phyloP scores from a whole-genome alignment of 2,329 filamentous ascomycete genomes.

The Pseudocercospora vitis region DNA sequence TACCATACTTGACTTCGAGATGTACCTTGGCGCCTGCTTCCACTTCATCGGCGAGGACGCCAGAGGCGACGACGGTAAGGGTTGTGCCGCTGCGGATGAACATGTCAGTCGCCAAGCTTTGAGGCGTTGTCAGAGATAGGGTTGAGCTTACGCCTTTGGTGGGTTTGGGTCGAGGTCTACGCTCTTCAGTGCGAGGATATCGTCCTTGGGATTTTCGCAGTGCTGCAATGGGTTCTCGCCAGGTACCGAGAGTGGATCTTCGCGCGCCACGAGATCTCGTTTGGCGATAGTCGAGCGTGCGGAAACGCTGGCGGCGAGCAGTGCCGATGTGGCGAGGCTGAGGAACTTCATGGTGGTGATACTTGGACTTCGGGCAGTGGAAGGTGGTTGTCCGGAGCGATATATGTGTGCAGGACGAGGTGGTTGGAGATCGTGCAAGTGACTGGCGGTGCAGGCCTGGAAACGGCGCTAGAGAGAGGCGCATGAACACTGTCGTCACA shows the following conservation, averaged over 20 bases:
- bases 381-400: not conserved
- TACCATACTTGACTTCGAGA: slow-evolving; percentile 86
- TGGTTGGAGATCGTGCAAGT: slow-evolving; percentile 7
- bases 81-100: slow-evolving; percentile 65
- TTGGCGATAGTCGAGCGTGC: slow-evolving; percentile 32
- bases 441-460: not conserved
- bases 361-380: slow-evolving; percentile 8
- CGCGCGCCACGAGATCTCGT: slow-evolving; percentile 23
- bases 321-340: slow-evolving; percentile 29
- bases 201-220: slow-evolving; percentile 67
- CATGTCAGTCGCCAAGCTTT: slow-evolving; percentile 1
- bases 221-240: slow-evolving; percentile 83
- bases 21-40: slow-evolving; percentile 77
- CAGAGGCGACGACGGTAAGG: slow-evolving; percentile 75
- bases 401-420: not conserved
- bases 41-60: slow-evolving; percentile 71
- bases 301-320: slow-evolving; percentile 34
- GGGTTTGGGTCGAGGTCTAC: slow-evolving; percentile 86
- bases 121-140: not conserved
- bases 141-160: slow-evolving; percentile 66
- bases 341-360: slow-evolving; percentile 38
- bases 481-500: not conserved
- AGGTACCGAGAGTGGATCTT: slow-evolving; percentile 64
- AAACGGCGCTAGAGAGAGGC: slow-evolving; percentile 5
- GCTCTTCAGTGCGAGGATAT: slow-evolving; percentile 73